Conservation (phyloP, 2,329 filamentous ascomycete species). For the Macrophomina phaseolina region DNA sequence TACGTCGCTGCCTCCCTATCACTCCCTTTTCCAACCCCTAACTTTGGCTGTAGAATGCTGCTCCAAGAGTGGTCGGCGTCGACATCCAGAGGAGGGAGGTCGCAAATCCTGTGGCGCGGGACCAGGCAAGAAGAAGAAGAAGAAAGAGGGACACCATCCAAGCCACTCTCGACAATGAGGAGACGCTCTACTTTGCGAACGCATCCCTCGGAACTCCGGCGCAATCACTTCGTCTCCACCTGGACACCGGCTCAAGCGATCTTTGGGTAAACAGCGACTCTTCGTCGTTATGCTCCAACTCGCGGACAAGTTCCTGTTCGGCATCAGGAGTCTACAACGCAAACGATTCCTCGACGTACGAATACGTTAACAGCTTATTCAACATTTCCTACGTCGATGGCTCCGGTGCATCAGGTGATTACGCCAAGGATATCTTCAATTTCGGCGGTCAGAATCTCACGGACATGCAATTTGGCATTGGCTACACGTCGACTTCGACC, state of each 20-base stretch:
- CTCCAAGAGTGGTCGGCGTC: conserved; percentile 55
- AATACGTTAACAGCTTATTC: conserved; percentile 75
- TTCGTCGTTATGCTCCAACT: conserved; percentile 63
- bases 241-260: conserved; percentile 69
- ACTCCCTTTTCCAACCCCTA: conserved; percentile 4
- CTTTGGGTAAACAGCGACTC: conserved; percentile 69
- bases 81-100: conserved; percentile 57
- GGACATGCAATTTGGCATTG: conserved; percentile 74
- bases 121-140: conserved; percentile 52
- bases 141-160: conserved; percentile 46
- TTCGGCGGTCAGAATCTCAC: conserved; percentile 62
- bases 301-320: conserved; percentile 58
- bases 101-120: conserved; percentile 50
- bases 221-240: conserved; percentile 61
- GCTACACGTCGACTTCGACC: conserved; percentile 63
- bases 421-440: conserved; percentile 74
- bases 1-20: conserved; percentile 33
- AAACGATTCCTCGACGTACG: conserved; percentile 76
- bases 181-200: conserved; percentile 66
- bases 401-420: conserved; percentile 77
- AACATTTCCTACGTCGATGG: conserved; percentile 90
- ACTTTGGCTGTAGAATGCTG: not conserved
- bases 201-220: conserved; percentile 62
- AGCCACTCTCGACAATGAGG: conserved; percentile 61
- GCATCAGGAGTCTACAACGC: conserved; percentile 70